These are phyloP conservation scores for Cladorrhinum sp. DNA, from an alignment of 2,329 filamentous ascomycete genomes.

Conservation along the genomic window DNA sequence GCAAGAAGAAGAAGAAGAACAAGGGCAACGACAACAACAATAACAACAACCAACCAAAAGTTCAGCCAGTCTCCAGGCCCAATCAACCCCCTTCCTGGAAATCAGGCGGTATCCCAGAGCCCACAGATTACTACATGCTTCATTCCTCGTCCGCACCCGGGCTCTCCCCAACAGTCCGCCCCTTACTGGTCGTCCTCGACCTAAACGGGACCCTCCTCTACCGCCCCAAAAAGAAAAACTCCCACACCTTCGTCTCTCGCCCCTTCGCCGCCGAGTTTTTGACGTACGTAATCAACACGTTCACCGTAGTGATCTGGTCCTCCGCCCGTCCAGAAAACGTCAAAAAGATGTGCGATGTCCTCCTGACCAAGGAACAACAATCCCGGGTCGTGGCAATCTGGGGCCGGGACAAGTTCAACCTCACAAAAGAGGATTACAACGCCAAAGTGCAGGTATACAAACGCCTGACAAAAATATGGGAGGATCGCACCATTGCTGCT, in stretches of 20 bases:
- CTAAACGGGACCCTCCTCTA: constrained; percentile 87
- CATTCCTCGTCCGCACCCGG: constrained; percentile 45
- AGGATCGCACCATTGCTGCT: constrained; percentile 40
- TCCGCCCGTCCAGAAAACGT: constrained; percentile 77
- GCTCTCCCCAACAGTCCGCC: constrained; percentile 47
- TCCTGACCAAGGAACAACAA: constrained; percentile 57
- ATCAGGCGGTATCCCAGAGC: constrained; percentile 59
- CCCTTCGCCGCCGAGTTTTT: constrained; percentile 69
- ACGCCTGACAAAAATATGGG: constrained; percentile 72
- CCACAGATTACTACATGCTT: constrained; percentile 58
- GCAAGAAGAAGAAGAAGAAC: not conserved
- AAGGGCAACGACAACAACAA: not conserved
- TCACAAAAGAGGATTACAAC: constrained; percentile 63
- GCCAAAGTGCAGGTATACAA: constrained; percentile 86
- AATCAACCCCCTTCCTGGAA: constrained; percentile 33
- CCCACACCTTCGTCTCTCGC: constrained; percentile 60
- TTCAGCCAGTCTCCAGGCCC: not conserved
- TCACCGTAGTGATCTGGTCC: constrained; percentile 86
- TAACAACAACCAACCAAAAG: not conserved
- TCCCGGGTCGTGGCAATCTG: constrained; percentile 65
- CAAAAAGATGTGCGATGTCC: constrained; percentile 58
- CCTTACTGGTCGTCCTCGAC: constrained; percentile 81
- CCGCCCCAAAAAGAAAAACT: constrained; percentile 53
- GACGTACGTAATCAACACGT: constrained; percentile 67
- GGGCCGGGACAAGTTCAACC: constrained; percentile 72